phyloP scores from a whole-genome alignment of 106 monocot genomes.

The Phalaenopsis aphrodite region DNA sequence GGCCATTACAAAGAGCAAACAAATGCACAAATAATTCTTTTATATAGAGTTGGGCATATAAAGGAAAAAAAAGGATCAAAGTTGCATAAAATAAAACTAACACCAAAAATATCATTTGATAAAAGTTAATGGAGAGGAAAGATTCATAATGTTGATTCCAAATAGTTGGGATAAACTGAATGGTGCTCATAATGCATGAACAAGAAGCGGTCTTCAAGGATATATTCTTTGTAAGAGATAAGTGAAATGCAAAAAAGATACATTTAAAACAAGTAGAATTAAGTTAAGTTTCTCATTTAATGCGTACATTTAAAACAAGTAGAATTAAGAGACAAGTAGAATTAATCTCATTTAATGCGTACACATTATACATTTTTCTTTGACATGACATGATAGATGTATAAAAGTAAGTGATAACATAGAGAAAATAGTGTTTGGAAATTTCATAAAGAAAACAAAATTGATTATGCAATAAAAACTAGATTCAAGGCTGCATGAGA shows the following conservation, averaged over 20 bases:
- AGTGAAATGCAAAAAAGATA: not conserved
- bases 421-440: not conserved
- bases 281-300: not conserved
- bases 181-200: too few species aligned
- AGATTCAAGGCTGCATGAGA: not conserved
- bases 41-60: too few species aligned
- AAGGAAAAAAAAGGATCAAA: too few species aligned
- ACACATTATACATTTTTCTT: not conserved
- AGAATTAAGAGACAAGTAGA: constrained; percentile 2
- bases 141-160: too few species aligned
- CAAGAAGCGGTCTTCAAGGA: too few species aligned
- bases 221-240: too few species aligned
- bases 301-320: not conserved
- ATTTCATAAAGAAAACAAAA: not conserved
- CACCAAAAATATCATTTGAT: too few species aligned
- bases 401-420: not conserved
- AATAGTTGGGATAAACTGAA: too few species aligned
- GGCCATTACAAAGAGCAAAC: too few species aligned
- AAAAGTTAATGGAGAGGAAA: too few species aligned
- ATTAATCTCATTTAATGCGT: not conserved
- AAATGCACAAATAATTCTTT: too few species aligned
- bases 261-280: not conserved
- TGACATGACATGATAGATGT: not conserved
- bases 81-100: too few species aligned
- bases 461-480: not conserved